Conservation (phyloP, 371 early-diverging fungal genomes). For the Cokeromyces recurvatus region DNA sequence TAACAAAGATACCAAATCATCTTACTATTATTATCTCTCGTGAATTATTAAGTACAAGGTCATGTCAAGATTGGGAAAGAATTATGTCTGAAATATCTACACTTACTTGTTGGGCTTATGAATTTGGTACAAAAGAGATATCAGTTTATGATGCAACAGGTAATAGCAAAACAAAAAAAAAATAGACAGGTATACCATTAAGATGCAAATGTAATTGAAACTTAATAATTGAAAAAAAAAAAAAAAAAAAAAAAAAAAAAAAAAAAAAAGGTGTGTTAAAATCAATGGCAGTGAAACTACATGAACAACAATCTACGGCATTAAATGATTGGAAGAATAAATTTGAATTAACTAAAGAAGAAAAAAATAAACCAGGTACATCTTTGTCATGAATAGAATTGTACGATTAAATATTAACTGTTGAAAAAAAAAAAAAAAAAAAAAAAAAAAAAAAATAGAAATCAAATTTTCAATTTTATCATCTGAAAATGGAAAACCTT, state of each 20-base stretch:
- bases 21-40: slow-evolving; percentile 30
- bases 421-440: no score
- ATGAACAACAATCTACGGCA: slow-evolving; percentile 29
- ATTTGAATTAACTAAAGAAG: no score
- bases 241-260: not conserved
- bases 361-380: no score
- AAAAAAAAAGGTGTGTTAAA: slow-evolving; percentile 20
- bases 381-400: no score
- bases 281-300: slow-evolving; percentile 22
- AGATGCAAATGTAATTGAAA: no score
- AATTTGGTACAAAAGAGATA: slow-evolving; percentile 34
- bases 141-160: slow-evolving; percentile 44
- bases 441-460: no score
- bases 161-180: slow-evolving; percentile 1
- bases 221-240: not conserved
- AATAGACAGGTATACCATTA: no score
- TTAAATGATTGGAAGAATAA: slow-evolving; percentile 30
- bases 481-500: slow-evolving; percentile 24
- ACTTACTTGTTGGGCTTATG: slow-evolving; percentile 43
- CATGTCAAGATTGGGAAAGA: slow-evolving; percentile 24
- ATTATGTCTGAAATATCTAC: slow-evolving; percentile 31
- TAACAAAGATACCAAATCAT: slow-evolving; percentile 44
- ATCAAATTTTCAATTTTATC: slow-evolving; percentile 34
- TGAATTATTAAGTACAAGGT: slow-evolving; percentile 27
- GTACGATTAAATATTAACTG: no score